Evolutionary conservation across 441 rosid species (phyloP).

Genomic region (Erysimum pusillum): DNA sequence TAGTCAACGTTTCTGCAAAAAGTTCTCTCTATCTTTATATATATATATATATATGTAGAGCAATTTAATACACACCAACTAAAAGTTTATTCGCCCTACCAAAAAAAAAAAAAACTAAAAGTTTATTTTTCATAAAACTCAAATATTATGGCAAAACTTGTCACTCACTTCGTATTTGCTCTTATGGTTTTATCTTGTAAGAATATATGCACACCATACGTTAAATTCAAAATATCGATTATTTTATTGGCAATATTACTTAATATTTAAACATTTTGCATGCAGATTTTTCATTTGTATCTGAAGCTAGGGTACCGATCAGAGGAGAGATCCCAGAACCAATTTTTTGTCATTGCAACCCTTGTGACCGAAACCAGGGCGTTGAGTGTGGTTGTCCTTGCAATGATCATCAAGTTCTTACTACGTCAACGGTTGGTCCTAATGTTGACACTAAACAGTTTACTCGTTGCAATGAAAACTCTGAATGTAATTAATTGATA

Average conservation of each 20-base stretch:
- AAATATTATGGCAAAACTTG: not conserved
- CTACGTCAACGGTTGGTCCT: not conserved
- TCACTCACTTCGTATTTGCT: conserved; percentile 16
- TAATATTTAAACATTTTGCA: not conserved
- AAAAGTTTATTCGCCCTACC: not conserved
- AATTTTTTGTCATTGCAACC: too few species aligned
- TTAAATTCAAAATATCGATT: not conserved
- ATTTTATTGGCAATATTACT: not conserved
- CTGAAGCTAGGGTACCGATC: not conserved
- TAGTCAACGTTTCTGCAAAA: too few species aligned
- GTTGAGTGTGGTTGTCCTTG: not conserved
- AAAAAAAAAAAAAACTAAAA: too few species aligned
- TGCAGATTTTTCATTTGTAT: conserved; percentile 14
- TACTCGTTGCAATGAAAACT: not conserved
- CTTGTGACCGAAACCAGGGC: too few species aligned
- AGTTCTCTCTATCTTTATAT: too few species aligned
- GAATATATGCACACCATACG: not conserved
- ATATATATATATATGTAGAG: too few species aligned
- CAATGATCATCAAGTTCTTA: not conserved
- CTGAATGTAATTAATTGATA: not conserved
- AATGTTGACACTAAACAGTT: too few species aligned
- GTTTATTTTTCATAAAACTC: not conserved
- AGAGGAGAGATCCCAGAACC: too few species aligned
- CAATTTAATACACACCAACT: not conserved
- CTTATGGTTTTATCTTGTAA: conserved; percentile 29